Base-by-base conservation (phyloP, 225 moss, liverwort and hornwort species). In the Ulota crispa region DNA sequence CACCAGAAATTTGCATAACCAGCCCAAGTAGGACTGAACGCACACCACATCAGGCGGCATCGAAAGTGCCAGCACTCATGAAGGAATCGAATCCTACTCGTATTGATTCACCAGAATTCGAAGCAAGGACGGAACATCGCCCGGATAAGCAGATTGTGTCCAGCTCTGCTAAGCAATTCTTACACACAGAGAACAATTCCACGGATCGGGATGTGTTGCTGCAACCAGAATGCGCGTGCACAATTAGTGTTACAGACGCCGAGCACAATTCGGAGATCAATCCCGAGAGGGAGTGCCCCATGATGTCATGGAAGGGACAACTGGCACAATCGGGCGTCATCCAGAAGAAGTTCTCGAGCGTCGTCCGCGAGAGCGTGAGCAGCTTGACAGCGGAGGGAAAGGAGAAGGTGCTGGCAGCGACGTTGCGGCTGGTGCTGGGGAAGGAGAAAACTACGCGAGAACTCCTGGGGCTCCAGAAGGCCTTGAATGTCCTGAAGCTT, bases 341-440 rank as follows among this genome's bases (percentile, higher is more conserved):
- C 61, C 82, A 86, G 69, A 70, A 70, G 59, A 88, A 88, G 71
- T 88, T 86, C 54, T 30, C 72, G 4, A 56, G 24, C 21, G 73
- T 80, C 9, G 70, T 86, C 28, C 37, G 72, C 26, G 87, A 81
- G 42, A 77, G 76, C 43, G 50, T 82, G 76, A 73, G 73, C 55
- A 79, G 54, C 57, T 62, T 86, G 47, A 80, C 82, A n/a, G 43
- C 26, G n/a, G 74, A 36, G 52, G 86, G 77, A 14, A 84, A 64
- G 68, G 90, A 88, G 77, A 80, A 84, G 30, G 65, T 90, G 34
- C 82, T 90, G 54, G 80, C 84, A 37, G 79, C 90, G 68, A 82
- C 88, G 64, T 77, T 90, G 37, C 83, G 80, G 4, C 57, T 73
- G 64, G 82, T 88, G 12, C 88, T 90, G 20, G 90, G 88, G 52